Base-by-base conservation (phyloP, 768 basidiomycete genomes). In the Sistotremastrum niveocremeum region DNA sequence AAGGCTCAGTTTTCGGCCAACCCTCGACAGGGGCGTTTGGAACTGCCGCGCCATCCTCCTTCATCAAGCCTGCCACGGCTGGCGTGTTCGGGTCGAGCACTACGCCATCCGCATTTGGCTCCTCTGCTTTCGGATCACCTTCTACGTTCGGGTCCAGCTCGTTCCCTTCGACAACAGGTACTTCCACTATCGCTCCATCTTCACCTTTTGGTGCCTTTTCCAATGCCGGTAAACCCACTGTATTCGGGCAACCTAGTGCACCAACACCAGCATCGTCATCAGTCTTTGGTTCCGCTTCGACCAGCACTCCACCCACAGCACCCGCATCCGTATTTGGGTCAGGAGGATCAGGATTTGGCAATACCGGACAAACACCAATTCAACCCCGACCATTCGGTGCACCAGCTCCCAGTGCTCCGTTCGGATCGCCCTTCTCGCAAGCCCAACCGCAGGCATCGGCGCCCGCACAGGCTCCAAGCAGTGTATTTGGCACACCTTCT, bases 101-200 rank as follows among this genome's bases (percentile, higher is more conserved):
- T 39, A 31, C 42, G 34, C 48, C 30, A 34, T 31, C 54, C 49
- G 54, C 50, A 2, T 58, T 60, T 34, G 56, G 56, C 29, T 42
- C 46, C 54, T 48, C 69, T 37, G 56, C 59, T 5, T 72, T 74
- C 46, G 72, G 70, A 4, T 44, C 62, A 60, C 46, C 67, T 41
- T 58, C 70, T 6, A 63, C 56, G 6, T 71, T 70, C 50, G 65
- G 66, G 35, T 41, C 54, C 34, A 33, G 48, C 1, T 10, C 41
- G 40, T n/a, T 39, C 3, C 34, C 55, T 8, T 51, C 56, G 9
- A 20, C 60, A 31, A 37, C 54, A 1, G 59, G 64, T 36, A 60
- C 56, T 4, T 69, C 67, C n/a, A 65, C 66, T 42, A 50, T 40
- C 10, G 5, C 32, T 8, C 35, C 38, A 38, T 7, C 45, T 58